These are phyloP conservation scores for Mycena alexandri DNA, from an alignment of 768 basidiomycete genomes.

Conservation along the genomic window DNA sequence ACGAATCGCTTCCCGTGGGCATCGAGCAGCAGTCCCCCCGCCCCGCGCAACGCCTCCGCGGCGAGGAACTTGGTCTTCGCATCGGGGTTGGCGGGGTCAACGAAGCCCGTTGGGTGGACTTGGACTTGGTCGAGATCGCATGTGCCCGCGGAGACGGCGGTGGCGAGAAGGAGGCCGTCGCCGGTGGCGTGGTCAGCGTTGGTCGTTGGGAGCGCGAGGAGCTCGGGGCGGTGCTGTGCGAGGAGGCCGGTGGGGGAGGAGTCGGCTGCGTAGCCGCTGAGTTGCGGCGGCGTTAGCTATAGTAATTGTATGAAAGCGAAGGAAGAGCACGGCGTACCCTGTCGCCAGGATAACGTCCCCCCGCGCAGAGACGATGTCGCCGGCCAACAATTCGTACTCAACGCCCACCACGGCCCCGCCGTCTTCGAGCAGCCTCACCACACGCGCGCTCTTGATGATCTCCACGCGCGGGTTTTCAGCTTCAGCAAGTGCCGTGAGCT, in stretches of 20 bases:
- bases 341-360: constrained; percentile 41
- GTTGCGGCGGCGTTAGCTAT: not conserved
- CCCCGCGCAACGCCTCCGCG: constrained; percentile 86
- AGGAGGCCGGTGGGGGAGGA: constrained; percentile 39
- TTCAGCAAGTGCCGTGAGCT: constrained; percentile 21
- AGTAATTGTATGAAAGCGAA: not conserved
- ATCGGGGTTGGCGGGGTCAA: constrained; percentile 79
- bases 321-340: constrained; percentile 32
- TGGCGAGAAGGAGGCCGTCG: constrained; percentile 41
- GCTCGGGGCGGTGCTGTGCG: constrained; percentile 41
- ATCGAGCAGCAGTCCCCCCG: constrained; percentile 81
- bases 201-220: constrained; percentile 42
- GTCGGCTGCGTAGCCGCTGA: constrained; percentile 45
- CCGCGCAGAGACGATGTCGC: constrained; percentile 11
- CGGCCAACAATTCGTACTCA: constrained; percentile 37
- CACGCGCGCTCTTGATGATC: constrained; percentile 41
- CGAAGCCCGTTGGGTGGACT: constrained; percentile 76
- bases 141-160: constrained; percentile 30
- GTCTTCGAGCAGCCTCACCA: constrained; percentile 38
- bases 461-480: constrained; percentile 21
- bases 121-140: constrained; percentile 44
- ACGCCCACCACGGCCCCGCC: constrained; percentile 40
- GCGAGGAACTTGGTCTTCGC: constrained; percentile 85
- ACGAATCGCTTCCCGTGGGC: constrained; percentile 78
- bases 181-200: constrained; percentile 46